Evolutionary conservation across 192 early-diverging fungal genomes (phyloP), one percentile per base, ranked within the genome.

Genomic region (Linnemannia zychae): DNA sequence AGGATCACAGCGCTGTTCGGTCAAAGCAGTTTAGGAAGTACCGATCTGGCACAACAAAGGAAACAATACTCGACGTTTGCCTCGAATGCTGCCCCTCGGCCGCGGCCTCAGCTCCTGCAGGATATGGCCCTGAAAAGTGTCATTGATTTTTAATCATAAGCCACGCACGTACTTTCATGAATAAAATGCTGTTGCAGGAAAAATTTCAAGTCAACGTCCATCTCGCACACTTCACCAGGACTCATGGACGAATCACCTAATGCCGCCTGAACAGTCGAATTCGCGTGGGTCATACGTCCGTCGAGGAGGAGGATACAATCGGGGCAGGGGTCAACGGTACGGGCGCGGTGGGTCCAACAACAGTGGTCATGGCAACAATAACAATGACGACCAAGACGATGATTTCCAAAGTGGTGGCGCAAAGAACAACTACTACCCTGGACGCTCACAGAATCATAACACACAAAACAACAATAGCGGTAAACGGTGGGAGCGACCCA

Each of bases 101-200:
- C 83, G 24, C 73, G 66, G 17, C 83, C 83, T 2, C 72, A 76
- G 77, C 78, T 85, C 34, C 44, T 85, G 74, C 83, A 79, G 48
- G 77, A 85, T 37, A 85, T 85, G 83, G 77, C 74, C 28, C 74
- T 85, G 47, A 84, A 46, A 68, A 74, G 47, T 34, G 82, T 79
- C 20, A 49, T 79, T 22, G 77, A 79, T 60, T 85, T 85, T 76
- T 85, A 53, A 66, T 47, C 9, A 15, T 36, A 17, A 9, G 18
- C 24, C 24, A 60, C 53, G 28, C 40, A 6, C 40, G 9, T 53
- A 75, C 18, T 40, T 48, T n/a, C 7, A 28, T 44, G 1, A 65
- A 71, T 22, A 40, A 71, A 48, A 73, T 44, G 9, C 40, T 44
- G 4, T 44, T 44, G 40, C 40, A n/a, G n/a, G n/a, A n/a, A 46